Base-by-base conservation (phyloP, 352 stramenopile species). In the Pythium brassicae region DNA sequence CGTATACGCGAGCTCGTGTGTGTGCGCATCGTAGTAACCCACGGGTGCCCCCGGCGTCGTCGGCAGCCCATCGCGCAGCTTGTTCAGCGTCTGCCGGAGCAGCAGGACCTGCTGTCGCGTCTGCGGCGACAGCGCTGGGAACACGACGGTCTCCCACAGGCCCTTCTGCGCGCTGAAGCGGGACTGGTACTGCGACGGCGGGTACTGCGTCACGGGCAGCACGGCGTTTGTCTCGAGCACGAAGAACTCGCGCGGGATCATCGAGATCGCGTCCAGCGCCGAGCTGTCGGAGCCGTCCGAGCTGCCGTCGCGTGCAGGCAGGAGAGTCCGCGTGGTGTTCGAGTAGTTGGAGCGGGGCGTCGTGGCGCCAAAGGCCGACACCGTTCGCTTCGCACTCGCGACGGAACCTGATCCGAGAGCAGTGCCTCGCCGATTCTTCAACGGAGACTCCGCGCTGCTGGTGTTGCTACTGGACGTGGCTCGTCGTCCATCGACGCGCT, bases 241-340 rank as follows among this genome's bases (percentile, higher is more conserved):
- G 42, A 89, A 90, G 50, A 89, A 92, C 56, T 93, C 79, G 50
- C 79, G 76, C 2, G 83, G 83, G 46, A 93, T 82, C 65, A 76
- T 71, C 1, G 71, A 69, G 27, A 83, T 68, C 19, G 64, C 39
- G 4, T 62, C 63, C 37, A 78, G 49, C 51, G 55, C 22, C 12
- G 23, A 48, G 10, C 45, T 29, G 0, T 34, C 40, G 5, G 6
- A 6, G 5, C 17, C 8, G 8, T 9, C 19, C 2, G 40, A 25
- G 8, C 19, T 20, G 35, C 35, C 39, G 12, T 12, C 12, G 34
- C 25, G 0, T n/a, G 17, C 1, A 49, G 19, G 15, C 39, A 10
- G 14, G n/a, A 6, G 12, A 52, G 19, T 44, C 11, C 10, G 32
- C n/a, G 23, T 59, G 14, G 25, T 53, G 26, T 20, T 32, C 29